Percentiles rank a stretch among this genome's conserved stretches.
phyloP scores from a whole-genome alignment of 164 flowering plant genomes.

The Nymphaea colorata region DNA sequence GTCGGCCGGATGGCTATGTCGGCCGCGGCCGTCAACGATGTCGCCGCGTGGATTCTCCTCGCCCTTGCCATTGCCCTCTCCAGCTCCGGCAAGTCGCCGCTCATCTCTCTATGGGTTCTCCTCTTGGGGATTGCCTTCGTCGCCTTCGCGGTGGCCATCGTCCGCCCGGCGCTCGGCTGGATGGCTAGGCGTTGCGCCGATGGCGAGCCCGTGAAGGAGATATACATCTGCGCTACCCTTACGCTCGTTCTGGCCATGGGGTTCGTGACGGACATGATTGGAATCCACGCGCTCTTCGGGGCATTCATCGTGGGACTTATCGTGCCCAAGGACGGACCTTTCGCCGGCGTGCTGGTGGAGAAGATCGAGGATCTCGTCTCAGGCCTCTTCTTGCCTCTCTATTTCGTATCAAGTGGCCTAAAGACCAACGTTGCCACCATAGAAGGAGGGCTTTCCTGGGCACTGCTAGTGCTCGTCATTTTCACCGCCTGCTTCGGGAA shows the following conservation, averaged over 20 bases:
- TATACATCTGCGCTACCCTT: conserved; percentile 44
- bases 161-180: conserved; percentile 41
- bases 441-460: conserved; percentile 69
- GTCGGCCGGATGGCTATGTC: conserved; percentile 78
- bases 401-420: conserved; percentile 74
- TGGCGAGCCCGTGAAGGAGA: conserved; percentile 62
- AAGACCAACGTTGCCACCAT: conserved; percentile 73
- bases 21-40: conserved; percentile 83
- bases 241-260: conserved; percentile 55
- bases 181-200: conserved; percentile 37
- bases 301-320: conserved; percentile 66
- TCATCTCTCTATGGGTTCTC: conserved; percentile 52
- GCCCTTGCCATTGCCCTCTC: conserved; percentile 73
- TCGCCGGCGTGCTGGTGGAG: conserved; percentile 54
- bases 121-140: conserved; percentile 40
- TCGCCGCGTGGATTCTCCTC: conserved; percentile 74
- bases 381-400: conserved; percentile 62
- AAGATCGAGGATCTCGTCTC: conserved; percentile 83
- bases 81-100: conserved; percentile 32
- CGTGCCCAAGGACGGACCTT: conserved; percentile 69
- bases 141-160: conserved; percentile 7
- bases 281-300: conserved; percentile 80
- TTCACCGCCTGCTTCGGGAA: conserved; percentile 73
- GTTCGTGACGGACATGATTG: conserved; percentile 58
- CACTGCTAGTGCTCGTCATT: conserved; percentile 59